Base-by-base conservation (phyloP, 495 filamentous ascomycete species). In the Terfezia claveryi region DNA sequence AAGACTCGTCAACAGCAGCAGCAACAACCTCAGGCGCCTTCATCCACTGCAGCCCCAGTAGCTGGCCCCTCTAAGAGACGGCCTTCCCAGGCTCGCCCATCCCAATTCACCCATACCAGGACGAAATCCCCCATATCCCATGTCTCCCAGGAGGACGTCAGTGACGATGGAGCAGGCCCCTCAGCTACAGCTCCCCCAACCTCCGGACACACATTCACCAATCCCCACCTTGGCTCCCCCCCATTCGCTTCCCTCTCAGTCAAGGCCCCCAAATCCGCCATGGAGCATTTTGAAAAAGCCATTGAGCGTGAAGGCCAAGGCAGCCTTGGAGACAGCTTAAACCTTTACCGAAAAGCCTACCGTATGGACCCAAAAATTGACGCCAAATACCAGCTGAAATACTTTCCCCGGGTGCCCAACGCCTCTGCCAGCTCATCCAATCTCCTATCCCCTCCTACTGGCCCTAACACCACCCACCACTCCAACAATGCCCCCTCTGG, bases 271-370 rank as follows among this genome's bases (percentile, higher is more conserved):
- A 84, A 32, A 32, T 32, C 87, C 8, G 91, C 91, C 4, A 68
- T 96, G 41, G 91, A 95, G 62, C 85, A 94, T 66, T 96, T 92
- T 62, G 91, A 96, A 66, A 75, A 76, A 66, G 92, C 89, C 0
- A 86, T 93, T 8, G 85, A 94, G 69, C 84, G 77, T 62, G 92
- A 96, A 68, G 73, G 73, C 0, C 79, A 80, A 56, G 91, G 91
- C 0, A 89, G 74, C 55, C 70, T 96, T 17, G 89, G 91, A 4
- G 91, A 96, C 58, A 95, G 91, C 67, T 62, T 98, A 50, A 78
- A 74, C 57, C 77, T 91, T 57, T 96, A 98, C 64, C 76, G 91
- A 54, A 86, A 85, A 64, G 91, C 91, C 4, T 96, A 88, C 62
- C 76, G 80, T 81, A 76, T 96, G 66, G 91, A 95, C 64, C 72